phyloP scores from a whole-genome alignment of 2,329 filamentous ascomycete species.

The Plectosphaerella cucumerina region DNA sequence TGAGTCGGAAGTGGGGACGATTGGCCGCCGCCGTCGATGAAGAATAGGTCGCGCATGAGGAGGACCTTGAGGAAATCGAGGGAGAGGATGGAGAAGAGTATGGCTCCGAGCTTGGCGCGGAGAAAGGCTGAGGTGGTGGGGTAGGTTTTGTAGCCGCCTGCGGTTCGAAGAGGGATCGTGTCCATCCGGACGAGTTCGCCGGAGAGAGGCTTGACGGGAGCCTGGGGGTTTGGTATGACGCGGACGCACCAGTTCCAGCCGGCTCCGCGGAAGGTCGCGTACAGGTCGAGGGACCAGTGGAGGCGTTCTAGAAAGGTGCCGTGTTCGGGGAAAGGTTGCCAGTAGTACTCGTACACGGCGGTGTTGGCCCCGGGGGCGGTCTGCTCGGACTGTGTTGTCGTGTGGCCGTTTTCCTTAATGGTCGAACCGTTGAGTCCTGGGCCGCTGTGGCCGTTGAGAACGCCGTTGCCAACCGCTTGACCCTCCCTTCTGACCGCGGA shows the following conservation, averaged over 20 bases:
- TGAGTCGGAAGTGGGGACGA: conserved; percentile 24
- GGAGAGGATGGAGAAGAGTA: conserved; percentile 57
- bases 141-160: conserved; percentile 40
- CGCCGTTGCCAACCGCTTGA: too few species aligned
- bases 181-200: conserved; percentile 35
- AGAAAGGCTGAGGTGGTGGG: conserved; percentile 41
- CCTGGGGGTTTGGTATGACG: conserved; percentile 38
- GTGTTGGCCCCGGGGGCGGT: conserved; percentile 7
- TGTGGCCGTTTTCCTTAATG: neutral
- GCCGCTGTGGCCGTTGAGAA: too few species aligned
- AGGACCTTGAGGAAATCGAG: conserved; percentile 67
- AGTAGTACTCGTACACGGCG: conserved; percentile 47
- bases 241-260: conserved; percentile 39
- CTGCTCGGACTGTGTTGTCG: neutral
- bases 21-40: conserved; percentile 46
- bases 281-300: conserved; percentile 53
- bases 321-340: conserved; percentile 54
- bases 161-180: conserved; percentile 35
- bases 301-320: conserved; percentile 45
- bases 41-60: conserved; percentile 77
- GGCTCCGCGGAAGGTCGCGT: conserved; percentile 48
- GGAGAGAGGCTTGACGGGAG: conserved; percentile 34
- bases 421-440: too few species aligned
- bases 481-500: too few species aligned
- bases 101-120: conserved; percentile 33